A percentile compares a stretch with the other conserved stretches of the same genome.
Evolutionary conservation across 192 early-diverging fungal species (phyloP).

Genomic region (Coemansia sp.): DNA sequence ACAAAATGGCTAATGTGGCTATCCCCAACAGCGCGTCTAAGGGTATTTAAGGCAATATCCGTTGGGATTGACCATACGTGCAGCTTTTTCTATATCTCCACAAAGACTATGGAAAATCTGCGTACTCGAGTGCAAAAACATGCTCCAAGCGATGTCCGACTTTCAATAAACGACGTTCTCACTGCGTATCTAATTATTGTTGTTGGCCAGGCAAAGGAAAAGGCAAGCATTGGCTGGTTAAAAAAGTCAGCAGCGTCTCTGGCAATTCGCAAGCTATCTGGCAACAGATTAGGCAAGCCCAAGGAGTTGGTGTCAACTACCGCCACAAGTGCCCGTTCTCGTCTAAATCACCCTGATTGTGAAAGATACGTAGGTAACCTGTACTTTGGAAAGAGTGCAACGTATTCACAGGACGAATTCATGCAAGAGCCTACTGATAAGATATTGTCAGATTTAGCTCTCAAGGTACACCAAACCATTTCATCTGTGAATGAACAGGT

Average conservation of each 20-base stretch:
- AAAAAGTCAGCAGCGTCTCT: neutral
- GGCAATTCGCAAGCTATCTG: neutral
- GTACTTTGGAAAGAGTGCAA: neutral
- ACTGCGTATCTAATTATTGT: neutral
- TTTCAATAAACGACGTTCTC: neutral
- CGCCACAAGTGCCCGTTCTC: neutral
- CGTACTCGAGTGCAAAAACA: neutral
- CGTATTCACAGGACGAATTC: neutral
- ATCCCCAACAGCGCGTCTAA: constrained; percentile 14
- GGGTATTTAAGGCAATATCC: neutral
- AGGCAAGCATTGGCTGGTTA: neutral
- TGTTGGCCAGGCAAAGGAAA: neutral
- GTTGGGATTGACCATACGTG: neutral
- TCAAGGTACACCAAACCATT: neutral
- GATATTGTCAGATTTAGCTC: neutral
- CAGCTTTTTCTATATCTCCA: constrained; percentile 16
- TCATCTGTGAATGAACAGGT: neutral
- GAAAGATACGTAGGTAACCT: neutral
- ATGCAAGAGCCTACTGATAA: neutral
- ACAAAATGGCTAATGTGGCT: constrained; percentile 7
- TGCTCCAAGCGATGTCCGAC: neutral
- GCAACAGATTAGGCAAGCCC: neutral
- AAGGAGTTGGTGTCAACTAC: neutral
- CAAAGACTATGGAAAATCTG: neutral
- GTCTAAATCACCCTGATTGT: neutral